Evolutionary conservation across 139 green algal genomes (phyloP).

Genomic region (Closterium sp.): DNA sequence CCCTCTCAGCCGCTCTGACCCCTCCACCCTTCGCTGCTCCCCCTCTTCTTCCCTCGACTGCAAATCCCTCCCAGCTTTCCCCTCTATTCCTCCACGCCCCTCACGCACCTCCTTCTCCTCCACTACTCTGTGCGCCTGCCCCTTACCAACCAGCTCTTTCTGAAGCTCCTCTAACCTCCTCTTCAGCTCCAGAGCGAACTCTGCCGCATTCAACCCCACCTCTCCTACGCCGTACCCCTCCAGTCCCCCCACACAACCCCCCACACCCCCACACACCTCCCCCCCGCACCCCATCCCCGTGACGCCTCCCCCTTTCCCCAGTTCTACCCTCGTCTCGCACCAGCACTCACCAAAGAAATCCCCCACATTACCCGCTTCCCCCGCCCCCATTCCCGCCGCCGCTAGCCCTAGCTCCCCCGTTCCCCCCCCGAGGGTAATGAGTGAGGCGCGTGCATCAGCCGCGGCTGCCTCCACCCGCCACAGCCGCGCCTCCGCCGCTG

Average conservation of each 20-base stretch:
- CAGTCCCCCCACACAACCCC: neutral
- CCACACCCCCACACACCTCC: neutral
- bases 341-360: neutral
- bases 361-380: neutral
- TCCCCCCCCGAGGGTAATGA: neutral
- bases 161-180: neutral
- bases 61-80: neutral
- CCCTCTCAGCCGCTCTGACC: neutral
- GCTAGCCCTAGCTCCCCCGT: neutral
- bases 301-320: neutral
- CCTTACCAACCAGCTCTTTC: neutral
- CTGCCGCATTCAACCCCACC: neutral
- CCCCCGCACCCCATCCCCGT: neutral
- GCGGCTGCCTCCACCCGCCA: neutral
- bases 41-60: neutral
- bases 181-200: neutral
- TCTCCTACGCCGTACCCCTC: neutral
- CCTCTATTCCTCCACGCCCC: neutral
- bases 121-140: neutral
- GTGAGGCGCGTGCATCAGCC: neutral
- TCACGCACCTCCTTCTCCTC: neutral
- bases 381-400: neutral
- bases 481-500: neutral
- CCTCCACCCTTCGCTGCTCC: neutral
- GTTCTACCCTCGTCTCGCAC: neutral